Evolutionary conservation across 768 basidiomycete genomes (phyloP), one percentile per base, ranked within the genome.

Genomic region (Auricularia heimuer): DNA sequence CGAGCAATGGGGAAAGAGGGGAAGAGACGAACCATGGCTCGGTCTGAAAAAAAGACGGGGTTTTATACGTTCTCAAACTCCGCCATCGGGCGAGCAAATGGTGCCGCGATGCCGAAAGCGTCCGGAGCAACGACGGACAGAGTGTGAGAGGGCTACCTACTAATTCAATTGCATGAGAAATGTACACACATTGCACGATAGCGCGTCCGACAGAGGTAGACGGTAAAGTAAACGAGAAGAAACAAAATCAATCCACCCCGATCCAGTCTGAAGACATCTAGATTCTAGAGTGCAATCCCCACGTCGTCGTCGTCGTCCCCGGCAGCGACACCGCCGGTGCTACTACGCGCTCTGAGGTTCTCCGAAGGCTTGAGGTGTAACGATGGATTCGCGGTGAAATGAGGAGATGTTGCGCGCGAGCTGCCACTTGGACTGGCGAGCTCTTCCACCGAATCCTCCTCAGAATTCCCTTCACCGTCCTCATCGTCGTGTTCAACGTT

Each of bases 401-500:
- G 56, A 21, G 56, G 56, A 21, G 56, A 60, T 6, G 14, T 14
- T 10, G 29, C 34, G 8, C 29, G 56, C 56, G 56, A 51, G 47
- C 47, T 21, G 8, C 47, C 21, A 18, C 21, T 60, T 29, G 56
- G 8, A 29, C 56, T 60, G 4, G 16, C 24, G 29, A 33, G 29
- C 14, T 60, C 29, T 7, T 62, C 39, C 39, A 62, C 65, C 34
- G 75, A 71, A 6, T 63, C 70, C n/a, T 65, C 64, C n/a, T 64
- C 67, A 18, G 66, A 64, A 39, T 71, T 69, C 12, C 67, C 67
- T 34, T 79, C 77, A n/a, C 73, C 77, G 54, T 74, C 62, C 29
- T 73, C 73, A 51, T 74, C 72, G n/a, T 82, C 82, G 29, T 79
- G 81, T 63, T 16, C 67, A 33, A 21, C 29, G 10, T 11, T 18